Evolutionary conservation across 129 eudicot genomes (phyloP), one percentile per base, ranked within the genome.

Genomic region (Chrysanthemum lavandulifolium): DNA sequence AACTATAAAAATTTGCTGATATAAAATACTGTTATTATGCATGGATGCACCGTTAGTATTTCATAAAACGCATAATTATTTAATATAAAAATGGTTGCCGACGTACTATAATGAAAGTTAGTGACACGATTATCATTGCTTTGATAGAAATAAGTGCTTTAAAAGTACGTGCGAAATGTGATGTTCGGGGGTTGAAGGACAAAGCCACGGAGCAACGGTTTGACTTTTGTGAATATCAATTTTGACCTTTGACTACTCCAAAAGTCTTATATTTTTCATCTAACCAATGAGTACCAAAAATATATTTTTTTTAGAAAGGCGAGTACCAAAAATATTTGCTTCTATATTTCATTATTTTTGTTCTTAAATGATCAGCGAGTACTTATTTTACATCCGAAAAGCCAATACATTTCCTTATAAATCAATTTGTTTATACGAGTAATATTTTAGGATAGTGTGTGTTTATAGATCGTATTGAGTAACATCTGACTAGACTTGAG

Each of bases 161-260:
- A 3, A 33, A 68, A 67, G 73, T 77, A 62, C 73, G 79, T 72
- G 50, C 72, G 68, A 60, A 73, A 82, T 66, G 85, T 72, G 76
- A 77, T 82, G 85, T 82, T 81, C 69, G 79, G 82, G 79, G 65
- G 73, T 72, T 82, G 85, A 82, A 59, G 25, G 85, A 82, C 82
- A 81, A 73, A 51, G 56, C 61, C 73, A 71, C 73, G 73, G 69
- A 73, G 66, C 73, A 51, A 59, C 57, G 58, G 40, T 78, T 79
- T 79, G 79, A 71, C 73, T 64, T 63, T 78, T 62, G 65, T 53
- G 53, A 59, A 29, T 29, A 49, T 64, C 62, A 47, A 71, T 54
- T 73, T 71, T 65, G 68, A 78, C 77, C 68, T 43, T 78, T 64
- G 72, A 71, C 73, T 55, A 18, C 50, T 53, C 67, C 54, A 54